Conservation (phyloP, 1,284 basidiomycete species). For the Violaceomyces palustris region DNA sequence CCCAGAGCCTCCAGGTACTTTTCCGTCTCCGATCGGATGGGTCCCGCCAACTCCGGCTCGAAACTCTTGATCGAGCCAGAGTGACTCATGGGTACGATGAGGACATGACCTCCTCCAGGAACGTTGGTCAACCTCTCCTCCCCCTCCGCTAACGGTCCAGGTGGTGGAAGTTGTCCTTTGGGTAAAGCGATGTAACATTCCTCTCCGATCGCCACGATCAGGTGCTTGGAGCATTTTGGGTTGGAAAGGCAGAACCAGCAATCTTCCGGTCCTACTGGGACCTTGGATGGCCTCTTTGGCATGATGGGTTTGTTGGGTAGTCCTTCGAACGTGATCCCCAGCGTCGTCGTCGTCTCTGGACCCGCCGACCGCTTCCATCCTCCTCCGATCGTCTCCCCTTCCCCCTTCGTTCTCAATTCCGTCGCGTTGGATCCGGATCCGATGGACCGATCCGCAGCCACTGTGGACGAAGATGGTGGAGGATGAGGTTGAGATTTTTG, state of each 20-base stretch:
- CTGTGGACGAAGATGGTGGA: too few relatives aligned
- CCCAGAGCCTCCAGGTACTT: constrained; percentile 11
- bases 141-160: too few relatives aligned
- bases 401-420: too few relatives aligned
- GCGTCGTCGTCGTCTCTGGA: too few relatives aligned
- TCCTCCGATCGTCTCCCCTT: too few relatives aligned
- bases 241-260: constrained; percentile 53
- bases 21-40: constrained; percentile 17
- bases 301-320: too few relatives aligned
- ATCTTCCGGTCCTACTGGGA: constrained; percentile 41
- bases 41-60: not conserved
- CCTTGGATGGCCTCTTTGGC: too few relatives aligned
- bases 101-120: constrained; percentile 41
- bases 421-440: too few relatives aligned
- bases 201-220: constrained; percentile 37
- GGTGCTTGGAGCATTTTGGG: constrained; percentile 36
- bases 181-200: constrained; percentile 46
- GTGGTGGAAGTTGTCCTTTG: constrained; percentile 37
- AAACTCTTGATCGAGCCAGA: constrained; percentile 8
- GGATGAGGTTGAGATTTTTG: too few relatives aligned
- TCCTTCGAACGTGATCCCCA: too few relatives aligned
- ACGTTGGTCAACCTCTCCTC: constrained; percentile 11
- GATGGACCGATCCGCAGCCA: too few relatives aligned
- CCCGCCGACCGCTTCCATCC: too few relatives aligned
- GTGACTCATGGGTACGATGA: constrained; percentile 43